Conservation (phyloP, 768 basidiomycete genomes). For the Amanita fuliginea region DNA sequence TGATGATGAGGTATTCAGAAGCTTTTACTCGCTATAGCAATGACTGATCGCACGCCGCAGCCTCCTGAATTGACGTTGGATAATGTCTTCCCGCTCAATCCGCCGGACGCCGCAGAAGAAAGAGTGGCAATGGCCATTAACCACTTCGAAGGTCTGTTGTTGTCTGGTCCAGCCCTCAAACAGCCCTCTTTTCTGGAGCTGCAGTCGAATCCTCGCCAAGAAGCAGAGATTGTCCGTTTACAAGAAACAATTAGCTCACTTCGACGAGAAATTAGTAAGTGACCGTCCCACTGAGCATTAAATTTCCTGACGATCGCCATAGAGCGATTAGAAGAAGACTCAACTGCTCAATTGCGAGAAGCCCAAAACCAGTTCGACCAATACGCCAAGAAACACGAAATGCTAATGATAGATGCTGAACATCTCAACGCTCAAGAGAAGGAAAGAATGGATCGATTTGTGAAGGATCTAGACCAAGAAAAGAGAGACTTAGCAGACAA, state of each 20-base stretch:
- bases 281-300: neutral
- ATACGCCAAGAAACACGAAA: slow-evolving; percentile 2
- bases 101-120: slow-evolving; percentile 4
- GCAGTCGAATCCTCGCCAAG: neutral
- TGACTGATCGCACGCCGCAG: neutral
- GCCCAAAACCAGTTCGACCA: slow-evolving; percentile 2
- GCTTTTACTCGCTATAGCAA: slow-evolving; percentile 8
- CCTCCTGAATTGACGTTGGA: slow-evolving; percentile 1
- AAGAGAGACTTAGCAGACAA: slow-evolving; percentile 54
- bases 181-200: neutral
- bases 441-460: slow-evolving; percentile 39
- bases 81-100: slow-evolving; percentile 4
- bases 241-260: neutral
- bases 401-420: neutral
- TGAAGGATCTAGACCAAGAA: slow-evolving; percentile 52
- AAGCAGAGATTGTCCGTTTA: neutral
- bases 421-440: slow-evolving; percentile 34
- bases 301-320: neutral
- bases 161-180: neutral
- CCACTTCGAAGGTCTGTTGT: slow-evolving; percentile 1
- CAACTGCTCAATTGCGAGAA: slow-evolving; percentile 1
- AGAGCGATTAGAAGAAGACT: slow-evolving; percentile 3
- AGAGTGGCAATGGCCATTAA: neutral
- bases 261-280: slow-evolving; percentile 1
- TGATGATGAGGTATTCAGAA: neutral